Percentiles rank a stretch among this genome's conserved stretches.
Conservation (phyloP, 441 rosid species). For the Aquilaria agallochum region DNA sequence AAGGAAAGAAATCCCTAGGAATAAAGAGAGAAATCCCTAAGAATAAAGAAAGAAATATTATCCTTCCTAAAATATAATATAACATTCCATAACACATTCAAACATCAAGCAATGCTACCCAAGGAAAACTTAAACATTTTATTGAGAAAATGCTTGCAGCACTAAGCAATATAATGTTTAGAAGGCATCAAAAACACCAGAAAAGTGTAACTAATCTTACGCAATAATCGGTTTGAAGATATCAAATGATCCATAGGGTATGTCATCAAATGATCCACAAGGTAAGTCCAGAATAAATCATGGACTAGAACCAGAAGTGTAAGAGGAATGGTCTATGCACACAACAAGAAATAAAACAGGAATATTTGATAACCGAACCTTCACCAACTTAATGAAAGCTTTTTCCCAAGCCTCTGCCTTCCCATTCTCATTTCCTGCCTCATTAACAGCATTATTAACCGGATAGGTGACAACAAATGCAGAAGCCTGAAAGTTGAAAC, state of each 20-base stretch:
- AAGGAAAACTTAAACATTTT: too few relatives aligned
- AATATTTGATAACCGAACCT: constrained; percentile 34
- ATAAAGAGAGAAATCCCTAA: too few relatives aligned
- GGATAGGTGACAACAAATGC: constrained; percentile 72
- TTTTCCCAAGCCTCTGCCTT: constrained; percentile 80
- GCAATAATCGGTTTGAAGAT: too few relatives aligned
- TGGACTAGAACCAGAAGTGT: constrained; percentile 1
- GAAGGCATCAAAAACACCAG: too few relatives aligned
- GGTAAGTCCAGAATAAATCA: constrained; percentile 5
- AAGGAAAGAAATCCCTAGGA: too few relatives aligned
- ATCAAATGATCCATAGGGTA: neutral
- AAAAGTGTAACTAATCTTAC: too few relatives aligned
- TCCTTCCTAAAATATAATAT: too few relatives aligned
- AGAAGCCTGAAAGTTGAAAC: constrained; percentile 58
- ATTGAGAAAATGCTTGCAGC: too few relatives aligned
- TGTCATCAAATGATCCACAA: neutral
- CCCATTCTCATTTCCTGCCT: constrained; percentile 44
- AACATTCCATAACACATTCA: too few relatives aligned
- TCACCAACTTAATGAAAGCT: constrained; percentile 57
- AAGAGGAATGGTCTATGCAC: too few relatives aligned
- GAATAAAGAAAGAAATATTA: too few relatives aligned
- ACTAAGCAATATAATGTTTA: too few relatives aligned
- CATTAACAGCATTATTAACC: constrained; percentile 62
- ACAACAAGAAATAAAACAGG: neutral
- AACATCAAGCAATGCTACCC: neutral